These are phyloP conservation scores for Escovopsis sp. DNA, from an alignment of 2,329 filamentous ascomycete species.

Conservation along the genomic window DNA sequence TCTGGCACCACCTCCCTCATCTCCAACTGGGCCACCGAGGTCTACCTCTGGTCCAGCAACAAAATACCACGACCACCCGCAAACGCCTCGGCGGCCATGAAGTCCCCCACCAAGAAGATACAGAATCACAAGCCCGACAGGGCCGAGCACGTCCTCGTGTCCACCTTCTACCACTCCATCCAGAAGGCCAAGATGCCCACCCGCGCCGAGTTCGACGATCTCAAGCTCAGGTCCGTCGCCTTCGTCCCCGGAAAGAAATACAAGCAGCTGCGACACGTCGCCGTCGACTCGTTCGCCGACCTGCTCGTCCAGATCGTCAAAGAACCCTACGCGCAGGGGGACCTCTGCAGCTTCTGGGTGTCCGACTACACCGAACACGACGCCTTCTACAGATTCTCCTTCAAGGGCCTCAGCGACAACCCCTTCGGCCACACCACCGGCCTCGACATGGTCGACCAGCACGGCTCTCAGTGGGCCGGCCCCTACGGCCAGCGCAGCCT, in stretches of 20 bases:
- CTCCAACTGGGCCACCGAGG: conserved; percentile 23
- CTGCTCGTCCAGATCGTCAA: conserved; percentile 55
- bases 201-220: conserved; percentile 25
- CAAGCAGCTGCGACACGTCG: conserved; percentile 47
- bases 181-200: conserved; percentile 29
- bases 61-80: conserved; percentile 19
- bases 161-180: conserved; percentile 29
- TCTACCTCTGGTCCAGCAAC: conserved; percentile 27
- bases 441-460: conserved; percentile 9
- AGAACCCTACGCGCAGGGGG: conserved; percentile 26
- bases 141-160: conserved; percentile 28
- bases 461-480: conserved; percentile 43
- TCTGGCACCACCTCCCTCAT: conserved; percentile 24
- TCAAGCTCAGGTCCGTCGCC: conserved; percentile 24
- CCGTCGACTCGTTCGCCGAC: conserved; percentile 44
- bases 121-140: conserved; percentile 7
- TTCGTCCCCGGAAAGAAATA: conserved; percentile 36
- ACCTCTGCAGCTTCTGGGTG: conserved; percentile 50
- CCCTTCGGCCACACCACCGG: conserved; percentile 35
- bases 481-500: conserved; percentile 60
- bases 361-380: conserved; percentile 70
- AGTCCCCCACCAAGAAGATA: conserved; percentile 8
- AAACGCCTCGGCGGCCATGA: conserved; percentile 19
- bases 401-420: conserved; percentile 32
- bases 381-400: conserved; percentile 37